These are phyloP conservation scores for Phyllosticta paracitricarpa DNA, from an alignment of 2,329 filamentous ascomycete genomes.

Conservation along the genomic window DNA sequence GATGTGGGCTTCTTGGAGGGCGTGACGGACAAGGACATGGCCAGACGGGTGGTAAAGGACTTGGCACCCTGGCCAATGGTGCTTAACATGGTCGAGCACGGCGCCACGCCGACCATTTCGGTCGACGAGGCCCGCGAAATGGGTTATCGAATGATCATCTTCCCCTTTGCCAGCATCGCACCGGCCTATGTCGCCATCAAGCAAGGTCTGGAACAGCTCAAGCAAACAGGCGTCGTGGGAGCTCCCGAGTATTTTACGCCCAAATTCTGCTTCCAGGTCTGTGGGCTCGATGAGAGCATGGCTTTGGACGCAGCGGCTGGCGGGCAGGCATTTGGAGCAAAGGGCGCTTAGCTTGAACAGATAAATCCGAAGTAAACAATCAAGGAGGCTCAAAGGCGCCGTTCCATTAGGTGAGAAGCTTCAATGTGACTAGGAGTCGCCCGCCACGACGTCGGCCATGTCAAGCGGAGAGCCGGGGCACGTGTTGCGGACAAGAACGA, in stretches of 20 bases:
- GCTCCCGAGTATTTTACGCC: slow-evolving; percentile 33
- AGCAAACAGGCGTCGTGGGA: slow-evolving; percentile 33
- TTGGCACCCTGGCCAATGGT: slow-evolving; percentile 31
- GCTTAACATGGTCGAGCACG: slow-evolving; percentile 37
- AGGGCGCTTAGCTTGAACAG: not conserved
- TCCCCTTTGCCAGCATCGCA: slow-evolving; percentile 41
- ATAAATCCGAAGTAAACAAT: not conserved
- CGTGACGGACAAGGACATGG: slow-evolving; percentile 29
- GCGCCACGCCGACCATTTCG: slow-evolving; percentile 44
- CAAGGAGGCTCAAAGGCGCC: not conserved
- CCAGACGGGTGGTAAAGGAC: slow-evolving; percentile 24
- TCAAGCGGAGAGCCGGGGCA: not conserved
- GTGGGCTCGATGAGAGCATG: slow-evolving; percentile 42
- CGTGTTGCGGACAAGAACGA: not conserved
- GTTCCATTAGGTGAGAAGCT: not conserved
- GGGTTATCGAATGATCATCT: slow-evolving; percentile 52
- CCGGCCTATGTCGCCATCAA: slow-evolving; percentile 37
- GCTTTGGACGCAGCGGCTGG: slow-evolving; percentile 40
- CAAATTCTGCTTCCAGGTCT: slow-evolving; percentile 41
- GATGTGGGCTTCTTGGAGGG: slow-evolving; percentile 36
- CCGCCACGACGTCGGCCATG: not conserved
- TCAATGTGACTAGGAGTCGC: not conserved
- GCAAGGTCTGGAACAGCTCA: slow-evolving; percentile 28
- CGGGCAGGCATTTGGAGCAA: slow-evolving; percentile 22
- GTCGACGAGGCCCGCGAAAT: slow-evolving; percentile 44